phyloP scores from a whole-genome alignment of 345 rosid genomes.

The Balakata baccata region DNA sequence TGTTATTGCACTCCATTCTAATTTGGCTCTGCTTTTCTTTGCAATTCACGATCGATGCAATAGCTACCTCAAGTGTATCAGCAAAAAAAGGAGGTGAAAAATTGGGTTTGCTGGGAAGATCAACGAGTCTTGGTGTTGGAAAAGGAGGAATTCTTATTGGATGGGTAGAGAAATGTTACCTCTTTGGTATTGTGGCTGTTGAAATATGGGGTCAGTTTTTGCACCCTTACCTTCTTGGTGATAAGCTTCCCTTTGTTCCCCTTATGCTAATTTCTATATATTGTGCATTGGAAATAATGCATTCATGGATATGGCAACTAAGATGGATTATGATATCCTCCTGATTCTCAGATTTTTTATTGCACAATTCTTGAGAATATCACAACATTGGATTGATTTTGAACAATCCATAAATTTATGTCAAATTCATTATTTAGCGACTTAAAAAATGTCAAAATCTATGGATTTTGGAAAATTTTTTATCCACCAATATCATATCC shows the following conservation, averaged over 20 bases:
- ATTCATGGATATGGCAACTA: slow-evolving; percentile 94
- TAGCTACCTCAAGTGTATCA: slow-evolving; percentile 4
- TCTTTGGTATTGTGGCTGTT: slow-evolving; percentile 57
- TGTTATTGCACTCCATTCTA: slow-evolving; percentile 54
- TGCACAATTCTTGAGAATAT: no score
- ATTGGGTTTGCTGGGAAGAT: slow-evolving; percentile 3
- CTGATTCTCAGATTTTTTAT: slow-evolving; percentile 1
- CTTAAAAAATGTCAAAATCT: no score
- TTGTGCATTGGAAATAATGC: slow-evolving; percentile 60
- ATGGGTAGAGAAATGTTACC: slow-evolving; percentile 45
- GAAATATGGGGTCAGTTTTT: slow-evolving; percentile 73
- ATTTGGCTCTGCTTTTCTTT: slow-evolving; percentile 54
- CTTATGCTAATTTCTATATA: slow-evolving; percentile 69
- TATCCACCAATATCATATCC: no score
- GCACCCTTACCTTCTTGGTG: slow-evolving; percentile 64
- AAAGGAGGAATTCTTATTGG: slow-evolving; percentile 44
- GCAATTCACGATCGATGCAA: slow-evolving; percentile 23
- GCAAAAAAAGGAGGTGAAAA: slow-evolving; percentile 23
- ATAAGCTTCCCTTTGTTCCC: slow-evolving; percentile 67
- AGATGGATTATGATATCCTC: slow-evolving; percentile 12
- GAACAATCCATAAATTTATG: no score
- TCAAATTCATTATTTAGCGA: no score
- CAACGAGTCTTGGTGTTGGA: slow-evolving; percentile 9
- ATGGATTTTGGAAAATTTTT: no score
- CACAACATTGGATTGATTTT: no score